Percentiles rank a stretch among this genome's conserved stretches.
These are phyloP conservation scores for Besnoitia besnoiti DNA, from an alignment of 169 alveolate species.

Conservation along the genomic window DNA sequence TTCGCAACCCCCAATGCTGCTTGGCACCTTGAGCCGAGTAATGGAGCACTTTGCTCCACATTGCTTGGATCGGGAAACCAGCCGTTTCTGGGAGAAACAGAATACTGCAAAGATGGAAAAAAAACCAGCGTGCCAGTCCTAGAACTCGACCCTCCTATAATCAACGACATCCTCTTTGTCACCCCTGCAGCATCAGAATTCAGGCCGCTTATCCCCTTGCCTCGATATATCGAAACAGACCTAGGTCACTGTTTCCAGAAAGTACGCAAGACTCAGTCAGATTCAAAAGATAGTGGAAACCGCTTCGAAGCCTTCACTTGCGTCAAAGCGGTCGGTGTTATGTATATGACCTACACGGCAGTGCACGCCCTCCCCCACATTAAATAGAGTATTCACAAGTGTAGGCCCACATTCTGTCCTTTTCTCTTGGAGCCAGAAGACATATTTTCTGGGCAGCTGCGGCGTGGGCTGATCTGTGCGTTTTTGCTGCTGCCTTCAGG, in stretches of 20 bases:
- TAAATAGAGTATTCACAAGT: too few relatives aligned
- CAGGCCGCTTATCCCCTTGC: conserved; percentile 31
- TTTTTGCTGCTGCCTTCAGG: background rate
- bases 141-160: background rate
- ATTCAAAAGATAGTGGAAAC: too few relatives aligned
- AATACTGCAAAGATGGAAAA: too few relatives aligned
- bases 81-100: background rate
- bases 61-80: background rate
- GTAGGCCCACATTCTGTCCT: too few relatives aligned
- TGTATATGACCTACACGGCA: too few relatives aligned
- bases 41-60: background rate
- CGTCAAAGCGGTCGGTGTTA: too few relatives aligned
- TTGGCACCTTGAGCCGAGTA: conserved; percentile 26
- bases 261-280: too few relatives aligned
- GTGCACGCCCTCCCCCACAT: too few relatives aligned
- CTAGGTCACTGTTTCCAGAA: conserved; percentile 29
- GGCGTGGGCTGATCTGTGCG: too few relatives aligned
- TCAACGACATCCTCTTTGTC: background rate
- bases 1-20: background rate
- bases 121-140: background rate
- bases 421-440: too few relatives aligned
- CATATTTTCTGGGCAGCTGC: too few relatives aligned
- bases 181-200: conserved; percentile 18
- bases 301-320: too few relatives aligned
- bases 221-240: conserved; percentile 12